Evolutionary conservation across 2,329 filamentous ascomycete genomes (phyloP), one percentile per base, ranked within the genome.

Genomic region (Nothophaeocryptopus gaeumannii): DNA sequence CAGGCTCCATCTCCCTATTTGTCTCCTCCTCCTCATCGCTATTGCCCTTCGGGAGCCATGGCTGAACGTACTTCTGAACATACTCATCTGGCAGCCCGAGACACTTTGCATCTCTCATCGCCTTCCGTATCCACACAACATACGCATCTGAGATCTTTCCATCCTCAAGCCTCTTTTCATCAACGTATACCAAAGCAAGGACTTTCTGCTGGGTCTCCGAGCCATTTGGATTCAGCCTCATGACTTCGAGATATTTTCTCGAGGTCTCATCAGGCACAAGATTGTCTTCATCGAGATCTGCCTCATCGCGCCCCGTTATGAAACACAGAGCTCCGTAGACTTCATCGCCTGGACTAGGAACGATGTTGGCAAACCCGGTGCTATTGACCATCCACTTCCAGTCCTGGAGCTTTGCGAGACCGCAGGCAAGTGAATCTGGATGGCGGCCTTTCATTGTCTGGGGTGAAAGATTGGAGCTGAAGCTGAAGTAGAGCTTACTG

Each of bases 321-420:
- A 42, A 42, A 8, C 16, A 84, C 12, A 82, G 63, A 4, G 82
- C 63, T 7, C 80, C 80, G 61, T 78, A 81, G 33, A 82, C 76
- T 38, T 76, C 73, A 29, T 67, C 40, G 12, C 20, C 46, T 40
- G 16, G n/a, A 11, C 46, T 49, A 9, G 46, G 46, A 32, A 81
- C 74, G 12, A 87, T 70, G 63, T 86, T 88, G 36, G 84, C 84
- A 63, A 82, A 86, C 11, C 83, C 83, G 1, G 83, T 76, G 36
- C 70, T 65, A 62, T 82, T 84, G 71, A 88, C 85, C 39, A 84
- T 72, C 82, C 82, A 88, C 35, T 65, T 70, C 73, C 80, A 84
- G 34, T 71, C 69, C 0, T 64, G 59, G 2, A 88, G 74, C 14
- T 76, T 67, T 3, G 75, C 84, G 38, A 85, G 34, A 1, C 51